Evolutionary conservation across 2,329 filamentous ascomycete species (phyloP).

Genomic region (Boeremia lycopersici): DNA sequence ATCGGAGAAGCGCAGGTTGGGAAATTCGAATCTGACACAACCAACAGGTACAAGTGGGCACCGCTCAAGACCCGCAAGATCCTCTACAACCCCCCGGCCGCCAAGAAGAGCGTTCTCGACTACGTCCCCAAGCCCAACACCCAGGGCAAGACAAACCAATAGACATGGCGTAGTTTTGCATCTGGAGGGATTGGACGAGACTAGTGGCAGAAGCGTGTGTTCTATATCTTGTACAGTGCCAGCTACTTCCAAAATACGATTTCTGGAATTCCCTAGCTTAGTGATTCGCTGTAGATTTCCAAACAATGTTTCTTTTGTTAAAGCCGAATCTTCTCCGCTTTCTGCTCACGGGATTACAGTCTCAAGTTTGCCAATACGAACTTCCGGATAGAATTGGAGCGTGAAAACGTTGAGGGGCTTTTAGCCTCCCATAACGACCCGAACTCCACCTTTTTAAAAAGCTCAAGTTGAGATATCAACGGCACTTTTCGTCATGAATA

Average conservation of each 20-base stretch:
- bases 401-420: too few species aligned
- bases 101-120: conserved; percentile 39
- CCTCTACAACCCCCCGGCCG: conserved; percentile 75
- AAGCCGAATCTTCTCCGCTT: too few species aligned
- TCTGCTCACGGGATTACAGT: neutral
- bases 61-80: conserved; percentile 96
- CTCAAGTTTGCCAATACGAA: neutral
- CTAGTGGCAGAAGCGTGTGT: conserved; percentile 38
- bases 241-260: conserved; percentile 44
- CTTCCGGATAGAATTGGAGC: too few species aligned
- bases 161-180: conserved; percentile 24
- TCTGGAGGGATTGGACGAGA: conserved; percentile 27
- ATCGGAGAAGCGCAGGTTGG: neutral
- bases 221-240: conserved; percentile 50
- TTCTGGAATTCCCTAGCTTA: conserved; percentile 38
- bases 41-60: conserved; percentile 86
- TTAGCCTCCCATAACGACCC: too few species aligned
- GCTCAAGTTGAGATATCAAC: too few species aligned
- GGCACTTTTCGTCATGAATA: too few species aligned
- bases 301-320: conserved; percentile 17
- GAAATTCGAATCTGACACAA: conserved; percentile 33
- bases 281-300: conserved; percentile 31
- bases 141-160: conserved; percentile 43
- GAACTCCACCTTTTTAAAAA: too few species aligned
- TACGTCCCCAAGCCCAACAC: conserved; percentile 41